Evolutionary conservation across 2,329 filamentous ascomycete genomes (phyloP).

Genomic region (Diaporthe ampelina): DNA sequence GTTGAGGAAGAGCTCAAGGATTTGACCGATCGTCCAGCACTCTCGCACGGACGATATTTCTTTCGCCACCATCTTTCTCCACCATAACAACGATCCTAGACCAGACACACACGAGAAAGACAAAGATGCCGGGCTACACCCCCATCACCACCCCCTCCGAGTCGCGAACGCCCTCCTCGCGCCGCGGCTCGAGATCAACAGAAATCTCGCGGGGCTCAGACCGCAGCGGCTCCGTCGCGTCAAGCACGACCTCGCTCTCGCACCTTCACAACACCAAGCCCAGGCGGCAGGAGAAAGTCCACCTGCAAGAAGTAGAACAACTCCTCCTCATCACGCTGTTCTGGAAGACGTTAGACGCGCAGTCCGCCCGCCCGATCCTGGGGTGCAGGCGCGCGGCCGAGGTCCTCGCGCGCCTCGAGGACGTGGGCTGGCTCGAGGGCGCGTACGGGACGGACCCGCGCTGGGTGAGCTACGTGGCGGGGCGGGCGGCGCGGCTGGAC

Average conservation of each 20-base stretch:
- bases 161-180: conserved; percentile 4
- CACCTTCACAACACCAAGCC: background rate
- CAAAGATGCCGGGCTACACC: background rate
- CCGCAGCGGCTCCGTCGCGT: background rate
- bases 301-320: background rate
- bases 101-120: background rate
- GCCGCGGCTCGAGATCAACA: conserved; percentile 17
- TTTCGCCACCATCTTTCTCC: background rate
- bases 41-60: background rate
- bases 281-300: background rate
- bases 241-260: background rate
- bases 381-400: conserved; percentile 11
- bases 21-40: background rate
- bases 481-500: conserved; percentile 32
- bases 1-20: background rate
- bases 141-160: background rate
- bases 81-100: background rate
- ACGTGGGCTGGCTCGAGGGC: background rate
- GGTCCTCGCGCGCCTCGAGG: conserved; percentile 26
- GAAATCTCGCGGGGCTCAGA: background rate
- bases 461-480: conserved; percentile 32
- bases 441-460: conserved; percentile 28
- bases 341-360: conserved; percentile 14
- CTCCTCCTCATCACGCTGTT: background rate
- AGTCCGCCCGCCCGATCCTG: background rate